phyloP scores from a whole-genome alignment of 2,329 filamentous ascomycete genomes.

The Rutstroemia sp. region DNA sequence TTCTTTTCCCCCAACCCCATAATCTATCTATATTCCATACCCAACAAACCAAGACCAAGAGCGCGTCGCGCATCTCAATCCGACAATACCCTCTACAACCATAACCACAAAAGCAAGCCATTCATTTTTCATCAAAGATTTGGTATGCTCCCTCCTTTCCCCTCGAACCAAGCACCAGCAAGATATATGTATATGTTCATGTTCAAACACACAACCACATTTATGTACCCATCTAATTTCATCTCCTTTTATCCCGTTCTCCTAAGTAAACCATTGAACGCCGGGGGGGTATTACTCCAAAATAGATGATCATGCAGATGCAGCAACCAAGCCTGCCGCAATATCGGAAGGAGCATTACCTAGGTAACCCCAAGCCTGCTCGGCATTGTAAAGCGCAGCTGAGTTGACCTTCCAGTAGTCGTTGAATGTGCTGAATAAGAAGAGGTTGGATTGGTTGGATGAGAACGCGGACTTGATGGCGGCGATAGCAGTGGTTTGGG shows the following conservation, averaged over 20 bases:
- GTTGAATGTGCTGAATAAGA: constrained; percentile 76
- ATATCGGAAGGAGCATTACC: constrained; percentile 21
- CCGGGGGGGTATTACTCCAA: neutral
- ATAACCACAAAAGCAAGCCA: neutral
- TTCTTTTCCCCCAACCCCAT: too few relatives aligned
- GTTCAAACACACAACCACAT: neutral
- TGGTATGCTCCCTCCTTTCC: neutral
- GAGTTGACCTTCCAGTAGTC: constrained; percentile 69
- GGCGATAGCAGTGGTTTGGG: constrained; percentile 59
- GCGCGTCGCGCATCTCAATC: neutral
- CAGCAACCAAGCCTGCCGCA: constrained; percentile 2
- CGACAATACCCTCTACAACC: neutral
- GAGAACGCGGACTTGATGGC: constrained; percentile 56
- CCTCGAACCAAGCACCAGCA: neutral
- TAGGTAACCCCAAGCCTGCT: constrained; percentile 70
- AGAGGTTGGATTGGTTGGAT: constrained; percentile 42
- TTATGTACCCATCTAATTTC: neutral
- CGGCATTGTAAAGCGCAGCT: constrained; percentile 57
- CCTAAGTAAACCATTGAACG: neutral
- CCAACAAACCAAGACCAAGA: neutral
- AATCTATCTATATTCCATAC: neutral
- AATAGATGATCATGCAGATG: neutral
- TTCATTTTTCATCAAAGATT: neutral
- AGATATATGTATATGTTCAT: neutral
- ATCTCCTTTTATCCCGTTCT: neutral